Evolutionary conservation across 805 yeast genomes (phyloP).

Genomic region (Tetrapisispora taiwanensis): DNA sequence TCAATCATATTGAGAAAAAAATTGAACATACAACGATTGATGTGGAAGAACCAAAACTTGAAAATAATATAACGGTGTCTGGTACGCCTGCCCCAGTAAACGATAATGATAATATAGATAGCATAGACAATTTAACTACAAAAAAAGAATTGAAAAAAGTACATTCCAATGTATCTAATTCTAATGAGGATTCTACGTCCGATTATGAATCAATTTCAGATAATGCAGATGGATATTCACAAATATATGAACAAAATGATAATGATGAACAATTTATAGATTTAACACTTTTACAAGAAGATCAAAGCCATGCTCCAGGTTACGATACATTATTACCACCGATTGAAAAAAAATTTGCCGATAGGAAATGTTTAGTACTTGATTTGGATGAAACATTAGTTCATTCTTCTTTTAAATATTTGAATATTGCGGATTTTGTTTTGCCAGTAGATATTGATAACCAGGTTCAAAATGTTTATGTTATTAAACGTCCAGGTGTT

Average conservation of each 20-base stretch:
- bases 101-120: background rate
- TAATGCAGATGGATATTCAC: constrained; percentile 12
- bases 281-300: constrained; percentile 54
- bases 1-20: background rate
- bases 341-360: constrained; percentile 33
- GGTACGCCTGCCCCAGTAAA: background rate
- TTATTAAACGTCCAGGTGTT: constrained; percentile 93
- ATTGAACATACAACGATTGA: background rate
- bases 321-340: constrained; percentile 57
- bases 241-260: constrained; percentile 14
- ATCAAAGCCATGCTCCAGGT: constrained; percentile 53
- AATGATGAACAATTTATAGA: constrained; percentile 37
- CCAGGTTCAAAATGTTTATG: constrained; percentile 86
- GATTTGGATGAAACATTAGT: constrained; percentile 94
- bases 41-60: too few species aligned
- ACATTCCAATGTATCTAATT: background rate
- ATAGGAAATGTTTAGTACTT: constrained; percentile 74
- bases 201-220: constrained; percentile 20
- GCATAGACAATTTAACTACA: background rate
- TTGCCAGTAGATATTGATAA: constrained; percentile 94
- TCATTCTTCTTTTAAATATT: constrained; percentile 83
- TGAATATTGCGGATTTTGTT: constrained; percentile 87
- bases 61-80: too few species aligned
- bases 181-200: background rate
- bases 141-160: background rate